These are phyloP conservation scores for Suhomyces anneliseae DNA, from an alignment of 1,139 yeast species.

Conservation along the genomic window DNA sequence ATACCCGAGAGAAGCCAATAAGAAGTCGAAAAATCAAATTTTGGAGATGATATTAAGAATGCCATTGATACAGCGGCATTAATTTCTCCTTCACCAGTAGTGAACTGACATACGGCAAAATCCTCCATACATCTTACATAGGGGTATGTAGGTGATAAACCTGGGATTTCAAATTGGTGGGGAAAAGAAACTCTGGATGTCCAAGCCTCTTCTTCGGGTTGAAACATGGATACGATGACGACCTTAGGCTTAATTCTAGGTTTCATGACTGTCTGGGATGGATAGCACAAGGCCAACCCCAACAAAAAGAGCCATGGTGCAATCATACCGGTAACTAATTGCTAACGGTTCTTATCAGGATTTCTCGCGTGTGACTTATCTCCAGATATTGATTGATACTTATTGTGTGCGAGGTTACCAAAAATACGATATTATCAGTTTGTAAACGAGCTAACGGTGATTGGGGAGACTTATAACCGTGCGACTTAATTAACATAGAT, in stretches of 20 bases:
- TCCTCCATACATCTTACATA: slow-evolving; percentile 51
- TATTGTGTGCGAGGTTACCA: no score
- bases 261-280: not conserved
- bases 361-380: no score
- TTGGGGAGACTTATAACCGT: no score
- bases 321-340: no score
- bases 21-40: slow-evolving; percentile 55
- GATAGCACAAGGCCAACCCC: not conserved
- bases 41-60: slow-evolving; percentile 50
- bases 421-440: no score
- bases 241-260: slow-evolving; percentile 6
- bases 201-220: slow-evolving; percentile 10
- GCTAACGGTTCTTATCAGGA: no score
- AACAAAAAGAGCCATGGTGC: not conserved
- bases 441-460: no score
- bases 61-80: slow-evolving; percentile 61
- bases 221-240: slow-evolving; percentile 9
- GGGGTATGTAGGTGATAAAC: slow-evolving; percentile 58
- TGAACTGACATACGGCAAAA: slow-evolving; percentile 55
- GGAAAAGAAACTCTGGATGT: slow-evolving; percentile 13
- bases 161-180: slow-evolving; percentile 49
- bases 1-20: slow-evolving; percentile 63
- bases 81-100: slow-evolving; percentile 68
- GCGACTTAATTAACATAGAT: no score
- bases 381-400: no score